Evolutionary conservation across 768 basidiomycete genomes (phyloP).

Genomic region (Lentinula guzmanii): DNA sequence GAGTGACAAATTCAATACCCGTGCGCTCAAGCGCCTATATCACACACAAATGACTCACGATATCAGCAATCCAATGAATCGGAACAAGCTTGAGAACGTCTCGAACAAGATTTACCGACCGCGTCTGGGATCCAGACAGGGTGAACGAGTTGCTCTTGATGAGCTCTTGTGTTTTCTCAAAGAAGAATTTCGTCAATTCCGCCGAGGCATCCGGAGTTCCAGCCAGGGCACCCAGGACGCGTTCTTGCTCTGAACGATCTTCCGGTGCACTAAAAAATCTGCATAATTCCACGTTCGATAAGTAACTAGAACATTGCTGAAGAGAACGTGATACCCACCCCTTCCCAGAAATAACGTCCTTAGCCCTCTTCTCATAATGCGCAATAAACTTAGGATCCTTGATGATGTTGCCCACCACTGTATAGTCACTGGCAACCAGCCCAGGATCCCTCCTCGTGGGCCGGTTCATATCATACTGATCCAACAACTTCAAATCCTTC

Average conservation of each 20-base stretch:
- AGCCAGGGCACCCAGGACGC: conserved; percentile 41
- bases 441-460: conserved; percentile 29
- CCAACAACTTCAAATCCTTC: conserved; percentile 43
- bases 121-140: conserved; percentile 47
- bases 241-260: conserved; percentile 41
- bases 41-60: conserved; percentile 39
- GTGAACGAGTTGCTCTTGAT: conserved; percentile 48
- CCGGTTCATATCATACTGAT: conserved; percentile 50
- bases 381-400: conserved; percentile 39
- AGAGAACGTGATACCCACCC: conserved; percentile 40
- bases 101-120: conserved; percentile 58
- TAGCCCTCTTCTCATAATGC: conserved; percentile 44
- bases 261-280: conserved; percentile 64
- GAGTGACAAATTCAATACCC: background rate
- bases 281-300: background rate
- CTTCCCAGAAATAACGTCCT: conserved; percentile 47
- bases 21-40: conserved; percentile 1
- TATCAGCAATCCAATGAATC: conserved; percentile 65
- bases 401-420: conserved; percentile 48
- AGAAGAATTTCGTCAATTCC: conserved; percentile 57
- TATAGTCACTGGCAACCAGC: conserved; percentile 37
- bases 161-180: conserved; percentile 53
- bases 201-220: conserved; percentile 40
- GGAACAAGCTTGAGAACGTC: conserved; percentile 65
- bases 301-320: background rate